These are phyloP conservation scores for Geranium incanum DNA, from an alignment of 441 rosid genomes.

Conservation along the genomic window DNA sequence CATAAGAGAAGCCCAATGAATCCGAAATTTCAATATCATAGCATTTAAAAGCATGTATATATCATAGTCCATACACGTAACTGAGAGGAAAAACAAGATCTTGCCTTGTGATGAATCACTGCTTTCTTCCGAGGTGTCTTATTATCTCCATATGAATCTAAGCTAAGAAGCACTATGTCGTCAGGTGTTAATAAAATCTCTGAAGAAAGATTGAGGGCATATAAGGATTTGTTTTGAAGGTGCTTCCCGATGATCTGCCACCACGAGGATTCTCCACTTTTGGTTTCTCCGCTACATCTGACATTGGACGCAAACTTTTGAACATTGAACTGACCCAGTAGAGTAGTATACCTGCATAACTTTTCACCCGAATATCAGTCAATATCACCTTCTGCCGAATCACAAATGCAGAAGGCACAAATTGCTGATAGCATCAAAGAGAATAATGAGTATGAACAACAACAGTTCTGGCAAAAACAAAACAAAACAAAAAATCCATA, in stretches of 20 bases:
- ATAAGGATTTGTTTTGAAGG: slow-evolving; percentile 60
- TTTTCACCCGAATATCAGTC: slow-evolving; percentile 16
- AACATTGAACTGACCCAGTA: slow-evolving; percentile 71
- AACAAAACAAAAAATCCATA: too few species aligned
- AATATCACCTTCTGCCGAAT: neutral
- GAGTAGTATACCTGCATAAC: slow-evolving; percentile 48
- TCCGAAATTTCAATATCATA: neutral
- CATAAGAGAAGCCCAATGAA: neutral
- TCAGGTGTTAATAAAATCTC: slow-evolving; percentile 59
- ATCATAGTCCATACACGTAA: too few species aligned
- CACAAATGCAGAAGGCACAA: too few species aligned
- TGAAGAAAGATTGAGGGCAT: slow-evolving; percentile 65
- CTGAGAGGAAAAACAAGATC: neutral
- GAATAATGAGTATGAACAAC: too few species aligned
- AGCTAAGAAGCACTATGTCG: slow-evolving; percentile 49
- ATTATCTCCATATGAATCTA: neutral
- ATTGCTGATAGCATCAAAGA: too few species aligned
- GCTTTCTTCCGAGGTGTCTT: neutral
- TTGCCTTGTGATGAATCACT: neutral
- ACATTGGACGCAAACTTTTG: slow-evolving; percentile 54
- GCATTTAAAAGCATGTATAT: too few species aligned
- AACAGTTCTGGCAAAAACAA: too few species aligned
- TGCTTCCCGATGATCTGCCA: slow-evolving; percentile 24
- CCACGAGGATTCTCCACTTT: slow-evolving; percentile 29
- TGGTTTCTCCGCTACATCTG: slow-evolving; percentile 20